These are phyloP conservation scores for Phytophthora cryptogea DNA, from an alignment of 352 stramenopile species.

Conservation along the genomic window DNA sequence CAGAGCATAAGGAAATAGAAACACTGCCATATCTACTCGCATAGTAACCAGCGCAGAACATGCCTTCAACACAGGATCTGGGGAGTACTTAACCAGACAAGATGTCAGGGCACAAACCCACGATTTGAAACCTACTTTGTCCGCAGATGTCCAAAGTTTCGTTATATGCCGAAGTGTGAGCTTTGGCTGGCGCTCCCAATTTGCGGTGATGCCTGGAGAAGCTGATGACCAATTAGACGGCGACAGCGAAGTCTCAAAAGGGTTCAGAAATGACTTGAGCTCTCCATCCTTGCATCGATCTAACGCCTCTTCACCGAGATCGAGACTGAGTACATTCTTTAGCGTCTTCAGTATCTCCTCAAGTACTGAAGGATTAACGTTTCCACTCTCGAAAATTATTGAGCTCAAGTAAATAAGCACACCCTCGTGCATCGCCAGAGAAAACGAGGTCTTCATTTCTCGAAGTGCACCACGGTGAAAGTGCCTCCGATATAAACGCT, in stretches of 20 bases:
- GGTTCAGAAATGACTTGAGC: slow-evolving; percentile 63
- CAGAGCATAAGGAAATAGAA: slow-evolving; percentile 77
- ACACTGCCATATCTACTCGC: slow-evolving; percentile 66
- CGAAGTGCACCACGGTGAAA: slow-evolving; percentile 62
- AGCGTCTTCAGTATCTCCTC: slow-evolving; percentile 50
- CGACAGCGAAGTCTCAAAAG: slow-evolving; percentile 45
- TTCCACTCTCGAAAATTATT: slow-evolving; percentile 61
- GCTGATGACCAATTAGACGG: slow-evolving; percentile 63
- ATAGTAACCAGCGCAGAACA: slow-evolving; percentile 48
- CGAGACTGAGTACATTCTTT: slow-evolving; percentile 50
- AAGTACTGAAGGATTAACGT: slow-evolving; percentile 39
- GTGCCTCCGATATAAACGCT: slow-evolving; percentile 52
- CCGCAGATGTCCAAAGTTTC: slow-evolving; percentile 49
- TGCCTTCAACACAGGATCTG: slow-evolving; percentile 54
- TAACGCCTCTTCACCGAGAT: slow-evolving; percentile 42
- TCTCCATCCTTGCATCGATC: slow-evolving; percentile 59
- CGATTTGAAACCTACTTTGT: slow-evolving; percentile 43
- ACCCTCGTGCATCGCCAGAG: slow-evolving; percentile 60
- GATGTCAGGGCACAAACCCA: slow-evolving; percentile 68
- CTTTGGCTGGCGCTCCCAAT: slow-evolving; percentile 1
- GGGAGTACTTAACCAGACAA: slow-evolving; percentile 39
- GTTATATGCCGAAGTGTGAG: slow-evolving; percentile 24
- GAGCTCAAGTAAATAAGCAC: slow-evolving; percentile 65
- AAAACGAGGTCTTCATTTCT: slow-evolving; percentile 55
- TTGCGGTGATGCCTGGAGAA: background rate